phyloP scores from a whole-genome alignment of 306 rosid species.

The Inga leiocalycina region DNA sequence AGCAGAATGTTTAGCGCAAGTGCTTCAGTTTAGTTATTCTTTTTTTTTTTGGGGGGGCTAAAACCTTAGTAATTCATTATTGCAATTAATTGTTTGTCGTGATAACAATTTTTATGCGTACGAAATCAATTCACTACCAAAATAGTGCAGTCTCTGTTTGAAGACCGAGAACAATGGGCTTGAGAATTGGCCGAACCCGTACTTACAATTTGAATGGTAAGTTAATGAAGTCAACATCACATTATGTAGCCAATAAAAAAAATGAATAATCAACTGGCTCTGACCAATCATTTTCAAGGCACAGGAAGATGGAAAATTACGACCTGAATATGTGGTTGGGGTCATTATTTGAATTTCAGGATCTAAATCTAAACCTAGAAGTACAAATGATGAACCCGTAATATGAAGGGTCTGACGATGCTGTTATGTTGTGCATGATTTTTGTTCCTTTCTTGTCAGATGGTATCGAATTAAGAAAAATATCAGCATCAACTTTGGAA shows the following conservation, averaged over 20 bases:
- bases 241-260: not conserved
- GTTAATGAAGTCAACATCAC: not conserved
- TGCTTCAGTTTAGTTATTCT: not conserved
- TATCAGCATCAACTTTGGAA: slow-evolving; percentile 2
- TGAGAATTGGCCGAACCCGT: not conserved
- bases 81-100: not conserved
- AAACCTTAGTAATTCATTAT: not conserved
- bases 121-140: not conserved
- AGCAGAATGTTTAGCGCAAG: not conserved
- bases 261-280: not conserved
- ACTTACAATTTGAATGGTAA: not conserved
- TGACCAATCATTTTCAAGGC: not conserved
- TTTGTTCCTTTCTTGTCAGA: not conserved
- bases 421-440: not conserved
- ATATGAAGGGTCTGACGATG: not conserved
- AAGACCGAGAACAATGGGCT: not conserved
- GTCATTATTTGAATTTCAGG: not conserved
- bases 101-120: not conserved
- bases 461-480: not conserved
- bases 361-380: not conserved
- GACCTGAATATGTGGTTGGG: not conserved
- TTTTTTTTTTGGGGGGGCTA: not conserved
- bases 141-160: not conserved
- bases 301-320: not conserved
- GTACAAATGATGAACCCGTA: not conserved